Conservation (phyloP, 208 protist genomes). For the Angomonas deanei region DNA sequence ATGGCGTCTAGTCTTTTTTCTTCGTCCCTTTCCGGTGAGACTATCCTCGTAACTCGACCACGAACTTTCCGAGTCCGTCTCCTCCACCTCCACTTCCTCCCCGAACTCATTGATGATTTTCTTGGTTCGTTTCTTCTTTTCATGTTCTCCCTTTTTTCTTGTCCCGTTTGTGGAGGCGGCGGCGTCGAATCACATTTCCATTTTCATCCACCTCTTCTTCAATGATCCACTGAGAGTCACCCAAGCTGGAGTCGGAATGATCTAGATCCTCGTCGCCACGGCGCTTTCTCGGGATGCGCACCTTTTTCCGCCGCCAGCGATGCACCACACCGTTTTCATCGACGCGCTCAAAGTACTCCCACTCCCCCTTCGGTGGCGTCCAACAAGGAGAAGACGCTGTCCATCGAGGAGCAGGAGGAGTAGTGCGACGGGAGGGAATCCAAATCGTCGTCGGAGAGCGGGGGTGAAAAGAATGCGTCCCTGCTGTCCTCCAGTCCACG, state of each 20-base stretch:
- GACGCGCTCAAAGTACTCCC: slow-evolving; percentile 30
- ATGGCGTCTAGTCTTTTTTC: not conserved
- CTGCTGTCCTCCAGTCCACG: not conserved
- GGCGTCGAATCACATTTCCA: slow-evolving; percentile 25
- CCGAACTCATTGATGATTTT: slow-evolving; percentile 19
- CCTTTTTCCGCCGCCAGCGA: slow-evolving; percentile 7
- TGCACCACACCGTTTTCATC: slow-evolving; percentile 19
- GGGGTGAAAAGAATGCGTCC: not conserved
- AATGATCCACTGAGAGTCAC: slow-evolving; percentile 20
- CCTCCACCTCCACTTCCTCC: slow-evolving; percentile 6
- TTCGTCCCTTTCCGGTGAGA: not conserved
- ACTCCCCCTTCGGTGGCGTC: slow-evolving; percentile 4
- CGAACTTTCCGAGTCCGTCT: not conserved
- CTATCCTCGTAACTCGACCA: slow-evolving; percentile 4
- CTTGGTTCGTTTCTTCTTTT: not conserved
- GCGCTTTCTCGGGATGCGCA: not conserved
- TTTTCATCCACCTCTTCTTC: slow-evolving; percentile 49
- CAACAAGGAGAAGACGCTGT: slow-evolving; percentile 12
- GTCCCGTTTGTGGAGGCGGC: slow-evolving; percentile 16
- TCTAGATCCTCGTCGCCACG: not conserved
- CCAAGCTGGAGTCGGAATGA: not conserved
- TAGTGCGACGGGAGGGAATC: not conserved
- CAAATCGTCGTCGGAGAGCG: not conserved
- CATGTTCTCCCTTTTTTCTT: not conserved
- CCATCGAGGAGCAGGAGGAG: not conserved